These are phyloP conservation scores for Mycena polygramma DNA, from an alignment of 768 basidiomycete genomes.

Conservation along the genomic window DNA sequence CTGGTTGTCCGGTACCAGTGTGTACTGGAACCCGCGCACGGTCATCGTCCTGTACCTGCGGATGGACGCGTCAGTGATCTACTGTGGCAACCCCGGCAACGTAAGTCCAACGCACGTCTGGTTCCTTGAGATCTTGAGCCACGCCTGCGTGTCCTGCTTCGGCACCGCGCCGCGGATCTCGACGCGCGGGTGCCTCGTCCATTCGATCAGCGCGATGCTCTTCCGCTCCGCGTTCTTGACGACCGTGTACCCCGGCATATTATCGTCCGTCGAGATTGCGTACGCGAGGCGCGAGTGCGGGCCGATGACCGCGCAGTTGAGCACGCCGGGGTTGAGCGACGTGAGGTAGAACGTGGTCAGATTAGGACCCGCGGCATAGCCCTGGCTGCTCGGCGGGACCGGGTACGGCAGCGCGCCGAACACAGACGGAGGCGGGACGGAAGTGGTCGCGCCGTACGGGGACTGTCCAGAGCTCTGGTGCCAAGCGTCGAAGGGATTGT, in stretches of 20 bases:
- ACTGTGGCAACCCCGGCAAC: neutral
- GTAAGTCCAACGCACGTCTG: conserved; percentile 45
- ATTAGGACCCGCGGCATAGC: conserved; percentile 36
- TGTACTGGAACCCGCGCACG: conserved; percentile 62
- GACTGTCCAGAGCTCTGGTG: conserved; percentile 44
- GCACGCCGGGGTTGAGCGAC: conserved; percentile 61
- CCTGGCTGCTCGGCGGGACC: conserved; percentile 36
- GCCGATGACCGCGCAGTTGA: conserved; percentile 68
- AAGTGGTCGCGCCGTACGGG: conserved; percentile 33
- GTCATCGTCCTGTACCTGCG: conserved; percentile 64
- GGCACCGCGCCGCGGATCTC: conserved; percentile 65
- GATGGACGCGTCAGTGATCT: neutral
- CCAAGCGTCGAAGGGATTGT: conserved; percentile 59
- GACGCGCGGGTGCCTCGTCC: conserved; percentile 62
- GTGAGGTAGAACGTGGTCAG: conserved; percentile 62
- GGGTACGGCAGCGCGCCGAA: conserved; percentile 76
- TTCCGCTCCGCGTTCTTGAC: conserved; percentile 62
- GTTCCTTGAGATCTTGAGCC: conserved; percentile 68
- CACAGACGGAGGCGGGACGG: conserved; percentile 60
- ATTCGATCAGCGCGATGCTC: conserved; percentile 69
- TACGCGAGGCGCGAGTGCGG: conserved; percentile 61
- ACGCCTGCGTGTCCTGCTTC: conserved; percentile 64
- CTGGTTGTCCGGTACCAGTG: conserved; percentile 68
- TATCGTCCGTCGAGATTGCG: conserved; percentile 62
- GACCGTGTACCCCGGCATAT: conserved; percentile 66